Conservation (phyloP, 768 basidiomycete species). For the Suillus ampliporus region DNA sequence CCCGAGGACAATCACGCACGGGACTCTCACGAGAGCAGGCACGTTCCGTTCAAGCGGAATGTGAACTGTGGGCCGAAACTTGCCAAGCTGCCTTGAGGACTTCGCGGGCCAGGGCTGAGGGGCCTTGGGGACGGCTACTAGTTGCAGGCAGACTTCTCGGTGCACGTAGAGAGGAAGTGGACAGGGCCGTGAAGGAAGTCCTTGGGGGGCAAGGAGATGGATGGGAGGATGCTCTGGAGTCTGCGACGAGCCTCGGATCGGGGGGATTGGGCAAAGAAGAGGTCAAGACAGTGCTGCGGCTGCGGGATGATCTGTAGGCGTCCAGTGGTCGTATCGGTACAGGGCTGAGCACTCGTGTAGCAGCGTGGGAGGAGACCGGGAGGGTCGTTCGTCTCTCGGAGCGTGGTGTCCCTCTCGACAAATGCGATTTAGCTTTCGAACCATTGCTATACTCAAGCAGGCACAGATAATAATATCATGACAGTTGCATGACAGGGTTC, state of each 20-base stretch:
- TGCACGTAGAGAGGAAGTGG: constrained; percentile 51
- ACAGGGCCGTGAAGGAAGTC: constrained; percentile 24
- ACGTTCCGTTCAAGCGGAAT: constrained; percentile 67
- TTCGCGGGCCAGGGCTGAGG: constrained; percentile 60
- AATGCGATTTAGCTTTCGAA: not conserved
- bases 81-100: constrained; percentile 62
- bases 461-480: not conserved
- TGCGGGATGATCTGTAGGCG: constrained; percentile 44
- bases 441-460: not conserved
- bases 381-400: not conserved
- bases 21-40: constrained; percentile 52
- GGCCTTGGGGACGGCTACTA: constrained; percentile 77
- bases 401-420: not conserved
- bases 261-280: constrained; percentile 68
- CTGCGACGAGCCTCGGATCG: constrained; percentile 60
- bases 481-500: no score
- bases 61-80: constrained; percentile 84
- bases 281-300: constrained; percentile 58
- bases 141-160: constrained; percentile 74
- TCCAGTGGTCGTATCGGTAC: constrained; percentile 9
- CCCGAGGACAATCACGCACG: constrained; percentile 34
- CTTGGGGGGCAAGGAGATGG: constrained; percentile 30
- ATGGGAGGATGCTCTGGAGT: constrained; percentile 56
- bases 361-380: not conserved
- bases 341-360: constrained; percentile 4